These are phyloP conservation scores for Sutorius australiensis DNA, from an alignment of 768 basidiomycete genomes.

Conservation along the genomic window DNA sequence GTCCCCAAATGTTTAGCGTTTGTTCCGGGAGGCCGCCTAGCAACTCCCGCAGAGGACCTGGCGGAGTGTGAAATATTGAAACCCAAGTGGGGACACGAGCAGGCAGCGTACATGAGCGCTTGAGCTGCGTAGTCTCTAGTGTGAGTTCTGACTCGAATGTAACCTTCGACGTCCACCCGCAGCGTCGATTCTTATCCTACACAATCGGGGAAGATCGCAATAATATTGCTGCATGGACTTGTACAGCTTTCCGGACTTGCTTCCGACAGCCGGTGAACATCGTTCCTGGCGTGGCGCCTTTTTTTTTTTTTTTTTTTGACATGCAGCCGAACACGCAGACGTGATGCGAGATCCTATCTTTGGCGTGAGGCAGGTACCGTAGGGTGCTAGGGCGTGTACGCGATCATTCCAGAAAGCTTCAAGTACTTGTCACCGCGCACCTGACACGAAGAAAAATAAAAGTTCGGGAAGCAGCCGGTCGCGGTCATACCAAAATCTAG, in stretches of 20 bases:
- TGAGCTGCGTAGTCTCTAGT: background rate
- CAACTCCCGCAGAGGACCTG: constrained; percentile 28
- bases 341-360: constrained; percentile 18
- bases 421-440: background rate
- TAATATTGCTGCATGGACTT: background rate
- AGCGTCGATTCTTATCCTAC: background rate
- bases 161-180: background rate
- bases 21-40: constrained; percentile 29
- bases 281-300: constrained; percentile 21
- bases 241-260: background rate
- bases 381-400: background rate
- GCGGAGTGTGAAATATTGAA: constrained; percentile 11
- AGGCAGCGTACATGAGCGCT: constrained; percentile 6
- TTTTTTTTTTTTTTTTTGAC: constrained; percentile 18
- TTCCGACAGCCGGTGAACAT: background rate
- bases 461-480: background rate
- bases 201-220: background rate
- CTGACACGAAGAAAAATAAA: constrained; percentile 1
- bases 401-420: background rate
- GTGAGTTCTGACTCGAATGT: background rate
- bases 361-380: background rate
- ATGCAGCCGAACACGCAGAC: constrained; percentile 8
- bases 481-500: constrained; percentile 7
- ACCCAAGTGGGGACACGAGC: constrained; percentile 3
- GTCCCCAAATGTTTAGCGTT: constrained; percentile 17